These are phyloP conservation scores for Acephala macrosclerotiorum DNA, from an alignment of 2,329 filamentous ascomycete genomes.

Conservation along the genomic window DNA sequence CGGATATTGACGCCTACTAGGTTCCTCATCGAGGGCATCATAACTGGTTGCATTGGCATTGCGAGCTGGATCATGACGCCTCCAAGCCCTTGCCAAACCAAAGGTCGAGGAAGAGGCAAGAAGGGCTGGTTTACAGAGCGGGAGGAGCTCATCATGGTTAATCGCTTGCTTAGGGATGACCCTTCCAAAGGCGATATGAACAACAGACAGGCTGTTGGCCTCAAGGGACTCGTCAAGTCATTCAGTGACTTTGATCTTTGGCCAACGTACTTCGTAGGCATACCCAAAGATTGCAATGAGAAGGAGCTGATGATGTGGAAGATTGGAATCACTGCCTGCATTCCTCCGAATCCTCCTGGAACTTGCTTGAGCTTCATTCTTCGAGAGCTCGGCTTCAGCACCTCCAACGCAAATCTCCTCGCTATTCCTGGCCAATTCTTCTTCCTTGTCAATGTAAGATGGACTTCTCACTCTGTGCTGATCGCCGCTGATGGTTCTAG, in stretches of 20 bases:
- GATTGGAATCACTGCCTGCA: not conserved
- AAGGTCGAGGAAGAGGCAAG: too few species aligned
- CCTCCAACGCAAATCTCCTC: constrained; percentile 34
- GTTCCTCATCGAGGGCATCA: too few species aligned
- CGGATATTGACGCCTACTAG: too few species aligned
- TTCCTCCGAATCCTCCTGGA: constrained; percentile 21
- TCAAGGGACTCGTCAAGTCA: constrained; percentile 47
- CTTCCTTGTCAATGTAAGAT: constrained; percentile 40
- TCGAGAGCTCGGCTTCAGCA: constrained; percentile 30
- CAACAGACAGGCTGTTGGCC: constrained; percentile 57
- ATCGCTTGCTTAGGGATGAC: constrained; percentile 62
- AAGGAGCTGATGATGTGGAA: too few species aligned
- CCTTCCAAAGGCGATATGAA: constrained; percentile 57
- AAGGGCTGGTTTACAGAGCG: constrained; percentile 69
- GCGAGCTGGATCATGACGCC: too few species aligned
- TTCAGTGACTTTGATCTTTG: constrained; percentile 65
- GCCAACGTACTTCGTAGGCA: constrained; percentile 47
- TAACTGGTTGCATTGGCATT: too few species aligned
- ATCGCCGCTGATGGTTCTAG: too few species aligned
- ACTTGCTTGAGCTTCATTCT: constrained; percentile 33
- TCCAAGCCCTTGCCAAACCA: too few species aligned
- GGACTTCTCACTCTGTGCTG: too few species aligned
- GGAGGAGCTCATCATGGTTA: constrained; percentile 73
- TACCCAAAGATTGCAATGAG: not conserved
- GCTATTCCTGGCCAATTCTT: constrained; percentile 28